A percentile compares a stretch with the other conserved stretches of the same genome.
phyloP scores from a whole-genome alignment of 257 asterid genomes.

The Parsonsia alboflavescens region DNA sequence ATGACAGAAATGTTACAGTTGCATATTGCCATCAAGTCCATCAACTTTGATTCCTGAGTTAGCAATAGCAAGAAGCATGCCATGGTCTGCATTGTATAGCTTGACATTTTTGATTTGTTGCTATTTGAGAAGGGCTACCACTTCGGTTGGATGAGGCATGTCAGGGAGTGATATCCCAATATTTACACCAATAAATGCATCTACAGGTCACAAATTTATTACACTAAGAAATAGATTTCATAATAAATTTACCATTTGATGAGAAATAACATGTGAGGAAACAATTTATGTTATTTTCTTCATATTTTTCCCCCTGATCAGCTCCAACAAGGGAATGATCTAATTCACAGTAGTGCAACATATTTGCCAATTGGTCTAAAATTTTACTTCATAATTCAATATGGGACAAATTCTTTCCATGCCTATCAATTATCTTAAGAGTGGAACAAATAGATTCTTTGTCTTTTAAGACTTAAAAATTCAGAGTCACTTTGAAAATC shows the following conservation, averaged over 20 bases:
- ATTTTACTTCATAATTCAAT: too few species aligned
- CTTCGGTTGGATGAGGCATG: constrained; percentile 88
- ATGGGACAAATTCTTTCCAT: too few species aligned
- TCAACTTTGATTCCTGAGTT: constrained; percentile 65
- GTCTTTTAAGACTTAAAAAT: not conserved
- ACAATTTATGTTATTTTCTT: too few species aligned
- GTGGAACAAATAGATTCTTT: not conserved
- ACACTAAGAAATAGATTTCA: not conserved
- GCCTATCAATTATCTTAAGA: not conserved
- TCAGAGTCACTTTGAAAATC: too few species aligned
- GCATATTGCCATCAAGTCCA: too few species aligned
- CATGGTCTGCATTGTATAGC: constrained; percentile 66
- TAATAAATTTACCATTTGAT: not conserved
- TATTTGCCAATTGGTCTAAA: too few species aligned
- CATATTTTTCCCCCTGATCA: too few species aligned
- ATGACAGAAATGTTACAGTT: too few species aligned
- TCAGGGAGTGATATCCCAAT: constrained; percentile 73
- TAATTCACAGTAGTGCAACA: too few species aligned
- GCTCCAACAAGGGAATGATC: too few species aligned
- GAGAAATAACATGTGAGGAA: not conserved
- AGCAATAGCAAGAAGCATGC: constrained; percentile 83
- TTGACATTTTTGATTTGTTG: constrained; percentile 64
- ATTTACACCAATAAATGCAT: constrained; percentile 66
- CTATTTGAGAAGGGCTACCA: constrained; percentile 69
- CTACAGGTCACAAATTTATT: constrained; percentile 30